phyloP scores from a whole-genome alignment of 2,329 filamentous ascomycete species.

The Neurospora crassa region DNA sequence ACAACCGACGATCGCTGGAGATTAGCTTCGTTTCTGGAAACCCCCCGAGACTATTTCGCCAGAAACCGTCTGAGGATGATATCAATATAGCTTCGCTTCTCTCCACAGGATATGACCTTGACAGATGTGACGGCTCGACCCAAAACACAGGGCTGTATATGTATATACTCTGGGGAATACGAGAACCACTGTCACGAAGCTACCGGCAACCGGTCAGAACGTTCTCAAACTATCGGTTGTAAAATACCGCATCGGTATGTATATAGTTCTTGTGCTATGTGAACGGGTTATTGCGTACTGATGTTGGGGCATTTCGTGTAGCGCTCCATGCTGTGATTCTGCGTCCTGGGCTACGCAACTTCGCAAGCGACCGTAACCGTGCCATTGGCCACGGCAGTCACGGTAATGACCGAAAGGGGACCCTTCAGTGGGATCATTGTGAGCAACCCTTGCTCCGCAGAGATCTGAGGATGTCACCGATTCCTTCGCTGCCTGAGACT shows the following conservation, averaged over 20 bases:
- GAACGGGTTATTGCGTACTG: not conserved
- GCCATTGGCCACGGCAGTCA: slow-evolving; percentile 6
- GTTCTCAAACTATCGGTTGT: not conserved
- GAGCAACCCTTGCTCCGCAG: not conserved
- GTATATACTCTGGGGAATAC: not conserved
- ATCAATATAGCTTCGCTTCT: slow-evolving; percentile 7
- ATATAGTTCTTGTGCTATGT: not conserved
- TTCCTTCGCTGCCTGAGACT: slow-evolving; percentile 6
- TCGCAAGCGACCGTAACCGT: slow-evolving; percentile 14
- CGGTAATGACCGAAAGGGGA: slow-evolving; percentile 8
- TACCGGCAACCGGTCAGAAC: not conserved
- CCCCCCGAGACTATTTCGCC: slow-evolving; percentile 13
- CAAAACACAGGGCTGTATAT: not conserved
- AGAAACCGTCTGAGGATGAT: slow-evolving; percentile 10
- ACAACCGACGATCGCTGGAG: slow-evolving; percentile 18
- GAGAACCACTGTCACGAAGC: not conserved
- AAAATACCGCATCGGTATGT: not conserved
- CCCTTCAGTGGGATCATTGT: not conserved
- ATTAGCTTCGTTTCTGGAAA: slow-evolving; percentile 25
- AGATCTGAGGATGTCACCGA: slow-evolving; percentile 2
- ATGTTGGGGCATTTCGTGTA: not conserved
- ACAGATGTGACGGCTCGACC: not conserved
- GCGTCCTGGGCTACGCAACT: not conserved
- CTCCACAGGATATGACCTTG: not conserved
- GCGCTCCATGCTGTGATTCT: not conserved